Conservation (phyloP, 78 protist species). For the Emiliania huxleyi region DNA sequence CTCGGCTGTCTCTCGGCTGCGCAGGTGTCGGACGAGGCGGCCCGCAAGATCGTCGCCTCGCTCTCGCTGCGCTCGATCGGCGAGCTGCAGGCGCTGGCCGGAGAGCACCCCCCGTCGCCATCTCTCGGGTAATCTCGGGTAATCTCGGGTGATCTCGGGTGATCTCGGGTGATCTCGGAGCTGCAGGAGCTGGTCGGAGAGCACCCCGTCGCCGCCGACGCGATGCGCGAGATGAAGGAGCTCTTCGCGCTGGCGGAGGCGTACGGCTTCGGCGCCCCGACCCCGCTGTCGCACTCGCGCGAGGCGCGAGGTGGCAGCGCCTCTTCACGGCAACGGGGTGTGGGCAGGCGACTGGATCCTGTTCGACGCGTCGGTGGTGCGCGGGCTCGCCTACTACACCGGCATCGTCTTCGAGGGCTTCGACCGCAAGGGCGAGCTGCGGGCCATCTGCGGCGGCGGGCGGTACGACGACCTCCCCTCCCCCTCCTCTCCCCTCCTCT, state of each 20-base stretch:
- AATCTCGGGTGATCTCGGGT: no score
- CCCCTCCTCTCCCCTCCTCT: slow-evolving; percentile 50
- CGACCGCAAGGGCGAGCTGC: slow-evolving; percentile 42
- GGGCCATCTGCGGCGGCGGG: slow-evolving; percentile 71
- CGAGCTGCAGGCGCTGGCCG: slow-evolving; percentile 16
- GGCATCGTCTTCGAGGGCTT: slow-evolving; percentile 78
- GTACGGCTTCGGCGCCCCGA: slow-evolving; percentile 54
- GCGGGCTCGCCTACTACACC: slow-evolving; percentile 77
- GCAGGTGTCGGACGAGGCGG: not conserved
- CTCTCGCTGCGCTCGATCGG: slow-evolving; percentile 35
- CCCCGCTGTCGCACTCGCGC: no score
- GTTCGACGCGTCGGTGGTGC: slow-evolving; percentile 57
- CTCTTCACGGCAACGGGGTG: no score
- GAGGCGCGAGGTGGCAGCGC: no score
- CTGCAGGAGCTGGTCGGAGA: no score
- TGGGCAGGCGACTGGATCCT: slow-evolving; percentile 65
- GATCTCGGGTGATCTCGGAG: no score
- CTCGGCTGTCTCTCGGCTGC: not conserved
- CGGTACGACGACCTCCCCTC: slow-evolving; percentile 62
- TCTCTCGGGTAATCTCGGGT: no score
- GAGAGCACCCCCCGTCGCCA: not conserved
- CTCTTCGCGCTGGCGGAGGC: slow-evolving; percentile 48
- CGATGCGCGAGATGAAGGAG: not conserved
- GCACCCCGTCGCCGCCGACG: not conserved
- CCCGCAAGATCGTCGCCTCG: slow-evolving; percentile 26